These are phyloP conservation scores for Amylocystis lapponica DNA, from an alignment of 768 basidiomycete genomes.

Conservation along the genomic window DNA sequence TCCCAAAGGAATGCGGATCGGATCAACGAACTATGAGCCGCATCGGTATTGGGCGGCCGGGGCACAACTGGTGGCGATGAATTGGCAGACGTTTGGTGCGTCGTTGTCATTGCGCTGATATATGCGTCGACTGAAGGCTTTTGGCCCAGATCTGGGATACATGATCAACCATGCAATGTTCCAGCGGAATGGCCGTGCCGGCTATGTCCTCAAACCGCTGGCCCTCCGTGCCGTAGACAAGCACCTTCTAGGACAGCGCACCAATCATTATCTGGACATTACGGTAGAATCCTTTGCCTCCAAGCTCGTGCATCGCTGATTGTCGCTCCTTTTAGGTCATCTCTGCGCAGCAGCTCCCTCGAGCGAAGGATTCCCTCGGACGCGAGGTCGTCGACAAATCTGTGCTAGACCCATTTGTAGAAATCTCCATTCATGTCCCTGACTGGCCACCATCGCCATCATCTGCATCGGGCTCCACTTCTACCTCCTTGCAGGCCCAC, in stretches of 20 bases:
- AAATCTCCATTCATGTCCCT: constrained; percentile 72
- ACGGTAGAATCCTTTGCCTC: constrained; percentile 33
- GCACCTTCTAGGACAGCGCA: constrained; percentile 45
- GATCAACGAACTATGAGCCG: constrained; percentile 83
- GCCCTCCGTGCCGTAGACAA: constrained; percentile 65
- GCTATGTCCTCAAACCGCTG: constrained; percentile 86
- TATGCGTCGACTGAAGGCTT: background rate
- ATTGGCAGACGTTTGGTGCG: constrained; percentile 96
- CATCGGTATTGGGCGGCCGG: constrained; percentile 88
- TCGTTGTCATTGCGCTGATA: constrained; percentile 5
- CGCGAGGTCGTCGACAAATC: constrained; percentile 56
- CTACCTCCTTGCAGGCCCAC: constrained; percentile 18
- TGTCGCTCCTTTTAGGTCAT: constrained; percentile 41
- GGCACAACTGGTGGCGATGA: constrained; percentile 86
- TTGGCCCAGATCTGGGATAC: constrained; percentile 67
- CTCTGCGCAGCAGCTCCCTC: constrained; percentile 87
- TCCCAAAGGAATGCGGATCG: constrained; percentile 77
- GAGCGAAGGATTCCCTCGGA: constrained; percentile 56
- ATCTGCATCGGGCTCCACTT: constrained; percentile 25
- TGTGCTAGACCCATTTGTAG: constrained; percentile 69
- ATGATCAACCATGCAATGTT: constrained; percentile 97
- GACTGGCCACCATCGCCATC: no score
- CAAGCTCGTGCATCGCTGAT: background rate
- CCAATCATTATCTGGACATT: constrained; percentile 58
- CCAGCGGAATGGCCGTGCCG: constrained; percentile 78